These are phyloP conservation scores for Lizonia empirigonia DNA, from an alignment of 2,329 filamentous ascomycete genomes.

Conservation along the genomic window DNA sequence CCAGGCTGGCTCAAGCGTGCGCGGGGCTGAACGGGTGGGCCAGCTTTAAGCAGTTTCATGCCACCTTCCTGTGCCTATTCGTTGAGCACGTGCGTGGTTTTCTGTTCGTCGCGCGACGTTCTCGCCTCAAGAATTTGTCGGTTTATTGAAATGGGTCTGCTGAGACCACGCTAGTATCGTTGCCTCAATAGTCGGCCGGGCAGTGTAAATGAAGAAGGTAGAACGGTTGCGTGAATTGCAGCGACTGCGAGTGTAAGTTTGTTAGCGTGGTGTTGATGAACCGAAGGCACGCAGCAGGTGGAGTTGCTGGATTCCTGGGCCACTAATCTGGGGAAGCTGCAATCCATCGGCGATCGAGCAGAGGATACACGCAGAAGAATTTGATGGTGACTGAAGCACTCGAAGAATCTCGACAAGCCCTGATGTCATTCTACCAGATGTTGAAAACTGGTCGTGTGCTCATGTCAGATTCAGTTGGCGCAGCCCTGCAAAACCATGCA, in stretches of 20 bases:
- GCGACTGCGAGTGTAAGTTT: neutral
- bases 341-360: neutral
- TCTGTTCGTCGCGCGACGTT: neutral
- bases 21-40: constrained; percentile 25
- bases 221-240: neutral
- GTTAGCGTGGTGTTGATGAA: constrained; percentile 16
- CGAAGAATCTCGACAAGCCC: neutral
- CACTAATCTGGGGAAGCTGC: constrained; percentile 11
- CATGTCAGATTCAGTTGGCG: too few relatives aligned
- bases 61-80: constrained; percentile 12
- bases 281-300: too few relatives aligned
- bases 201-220: neutral
- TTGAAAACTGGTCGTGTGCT: neutral
- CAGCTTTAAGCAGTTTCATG: constrained; percentile 6
- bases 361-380: neutral
- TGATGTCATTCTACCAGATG: neutral
- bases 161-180: neutral
- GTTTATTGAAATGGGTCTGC: constrained; percentile 5
- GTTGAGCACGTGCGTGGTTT: constrained; percentile 18
- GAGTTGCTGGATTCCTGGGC: too few relatives aligned
- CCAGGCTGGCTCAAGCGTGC: constrained; percentile 19
- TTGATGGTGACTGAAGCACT: neutral
- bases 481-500: neutral
- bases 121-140: neutral
- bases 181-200: neutral